Conservation (phyloP, 1,284 basidiomycete genomes). For the Moesziomyces sp. region DNA sequence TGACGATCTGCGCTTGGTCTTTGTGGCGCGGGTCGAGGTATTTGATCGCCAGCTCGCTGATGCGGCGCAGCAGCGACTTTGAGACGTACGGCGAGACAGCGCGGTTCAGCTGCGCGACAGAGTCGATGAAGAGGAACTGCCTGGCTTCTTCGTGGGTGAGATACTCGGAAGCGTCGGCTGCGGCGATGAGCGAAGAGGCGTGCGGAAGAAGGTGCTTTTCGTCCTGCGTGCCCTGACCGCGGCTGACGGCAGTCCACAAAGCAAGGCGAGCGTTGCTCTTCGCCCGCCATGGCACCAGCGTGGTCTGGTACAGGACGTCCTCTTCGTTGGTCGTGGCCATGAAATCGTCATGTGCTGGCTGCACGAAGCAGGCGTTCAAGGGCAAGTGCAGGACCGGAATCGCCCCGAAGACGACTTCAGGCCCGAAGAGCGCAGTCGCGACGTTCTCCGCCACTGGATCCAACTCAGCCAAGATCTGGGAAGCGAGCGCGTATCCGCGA, state of each 20-base stretch:
- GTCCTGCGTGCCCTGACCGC: constrained; percentile 3
- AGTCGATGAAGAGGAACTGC: constrained; percentile 23
- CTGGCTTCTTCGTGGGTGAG: constrained; percentile 15
- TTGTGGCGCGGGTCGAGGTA: constrained; percentile 24
- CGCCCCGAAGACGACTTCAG: constrained; percentile 7
- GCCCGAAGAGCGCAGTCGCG: constrained; percentile 1
- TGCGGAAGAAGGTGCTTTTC: not conserved
- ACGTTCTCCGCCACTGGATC: constrained; percentile 32
- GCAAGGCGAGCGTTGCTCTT: constrained; percentile 18
- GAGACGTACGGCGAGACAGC: not conserved
- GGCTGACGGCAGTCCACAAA: constrained; percentile 19
- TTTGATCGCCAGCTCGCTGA: constrained; percentile 18
- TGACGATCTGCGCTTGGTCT: constrained; percentile 14
- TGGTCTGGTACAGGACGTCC: not conserved
- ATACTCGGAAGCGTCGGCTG: constrained; percentile 12
- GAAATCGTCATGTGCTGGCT: constrained; percentile 9
- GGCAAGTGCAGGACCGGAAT: constrained; percentile 36
- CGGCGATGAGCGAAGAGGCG: constrained; percentile 9
- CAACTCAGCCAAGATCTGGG: constrained; percentile 37
- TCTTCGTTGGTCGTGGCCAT: constrained; percentile 11
- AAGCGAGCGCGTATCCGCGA: constrained; percentile 2
- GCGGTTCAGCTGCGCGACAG: constrained; percentile 2
- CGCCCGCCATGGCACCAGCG: constrained; percentile 16
- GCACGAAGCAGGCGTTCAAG: not conserved
- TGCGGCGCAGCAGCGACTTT: constrained; percentile 1